These are phyloP conservation scores for Amylostereum chailletii DNA, from an alignment of 1,284 basidiomycete genomes.

Conservation along the genomic window DNA sequence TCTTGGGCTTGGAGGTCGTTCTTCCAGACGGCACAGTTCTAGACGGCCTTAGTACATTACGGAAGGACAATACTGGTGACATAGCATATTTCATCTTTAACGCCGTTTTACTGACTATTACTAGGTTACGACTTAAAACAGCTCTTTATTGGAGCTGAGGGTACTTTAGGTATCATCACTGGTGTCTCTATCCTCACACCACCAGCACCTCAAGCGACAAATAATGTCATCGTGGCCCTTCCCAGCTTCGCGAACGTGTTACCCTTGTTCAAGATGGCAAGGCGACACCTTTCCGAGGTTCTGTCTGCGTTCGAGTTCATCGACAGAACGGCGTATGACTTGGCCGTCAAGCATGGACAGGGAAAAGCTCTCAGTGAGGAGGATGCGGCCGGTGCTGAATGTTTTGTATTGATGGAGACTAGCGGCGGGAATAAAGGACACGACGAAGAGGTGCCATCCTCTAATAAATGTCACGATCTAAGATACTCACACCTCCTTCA, in stretches of 20 bases:
- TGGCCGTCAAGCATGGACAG: slow-evolving; percentile 74
- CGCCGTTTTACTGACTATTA: not conserved
- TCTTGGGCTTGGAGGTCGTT: slow-evolving; percentile 96
- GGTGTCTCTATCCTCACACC: slow-evolving; percentile 95
- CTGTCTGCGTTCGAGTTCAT: slow-evolving; percentile 98
- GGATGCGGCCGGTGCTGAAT: slow-evolving; percentile 70
- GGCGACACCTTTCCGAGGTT: slow-evolving; percentile 85
- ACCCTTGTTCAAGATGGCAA: slow-evolving; percentile 61
- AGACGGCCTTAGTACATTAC: slow-evolving; percentile 73
- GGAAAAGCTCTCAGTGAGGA: slow-evolving; percentile 57
- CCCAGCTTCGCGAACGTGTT: slow-evolving; percentile 69
- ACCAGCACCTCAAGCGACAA: slow-evolving; percentile 76
- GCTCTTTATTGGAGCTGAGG: slow-evolving; percentile 96
- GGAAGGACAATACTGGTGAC: slow-evolving; percentile 97
- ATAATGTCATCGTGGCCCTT: slow-evolving; percentile 70
- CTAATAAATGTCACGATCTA: not conserved
- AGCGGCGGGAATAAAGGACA: slow-evolving; percentile 92
- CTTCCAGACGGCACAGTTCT: slow-evolving; percentile 95
- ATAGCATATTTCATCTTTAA: slow-evolving; percentile 5
- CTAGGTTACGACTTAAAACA: slow-evolving; percentile 98
- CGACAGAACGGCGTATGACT: slow-evolving; percentile 81
- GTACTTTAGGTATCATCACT: slow-evolving; percentile 92
- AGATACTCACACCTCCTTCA: slow-evolving; percentile 23
- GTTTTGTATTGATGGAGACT: slow-evolving; percentile 93
- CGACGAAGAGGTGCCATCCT: slow-evolving; percentile 74